Percentiles rank a stretch among this genome's conserved stretches.
phyloP scores from a whole-genome alignment of 306 rosid species.

The Rosa persica region DNA sequence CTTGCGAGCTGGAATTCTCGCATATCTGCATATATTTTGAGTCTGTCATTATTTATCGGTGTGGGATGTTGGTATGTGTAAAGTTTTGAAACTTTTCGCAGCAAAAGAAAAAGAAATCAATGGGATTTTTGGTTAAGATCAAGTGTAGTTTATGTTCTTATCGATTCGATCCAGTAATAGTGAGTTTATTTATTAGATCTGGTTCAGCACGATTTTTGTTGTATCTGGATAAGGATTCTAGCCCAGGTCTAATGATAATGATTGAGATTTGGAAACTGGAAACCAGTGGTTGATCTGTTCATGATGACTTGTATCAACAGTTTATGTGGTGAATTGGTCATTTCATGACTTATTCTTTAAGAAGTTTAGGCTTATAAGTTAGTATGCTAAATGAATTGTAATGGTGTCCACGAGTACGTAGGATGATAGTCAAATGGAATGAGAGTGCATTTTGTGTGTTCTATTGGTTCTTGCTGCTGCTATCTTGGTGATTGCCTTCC shows the following conservation, averaged over 20 bases:
- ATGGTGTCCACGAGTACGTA: neutral
- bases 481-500: neutral
- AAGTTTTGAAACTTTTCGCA: neutral
- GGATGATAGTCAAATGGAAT: conserved; percentile 14
- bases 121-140: neutral
- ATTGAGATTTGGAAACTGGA: neutral
- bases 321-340: neutral
- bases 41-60: neutral
- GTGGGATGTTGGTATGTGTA: neutral
- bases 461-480: neutral
- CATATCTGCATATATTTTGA: neutral
- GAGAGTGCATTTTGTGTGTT: neutral
- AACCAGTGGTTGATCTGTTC: neutral
- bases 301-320: neutral
- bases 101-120: neutral
- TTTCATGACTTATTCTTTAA: neutral
- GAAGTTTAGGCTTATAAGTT: neutral
- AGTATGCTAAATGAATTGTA: neutral
- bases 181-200: neutral
- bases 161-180: neutral
- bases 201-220: neutral
- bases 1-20: conserved; percentile 18
- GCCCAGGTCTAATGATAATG: neutral
- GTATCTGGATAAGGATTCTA: neutral
- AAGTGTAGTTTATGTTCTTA: neutral